These are phyloP conservation scores for Ilex paraguariensis DNA, from an alignment of 305 asterid species.

Conservation along the genomic window DNA sequence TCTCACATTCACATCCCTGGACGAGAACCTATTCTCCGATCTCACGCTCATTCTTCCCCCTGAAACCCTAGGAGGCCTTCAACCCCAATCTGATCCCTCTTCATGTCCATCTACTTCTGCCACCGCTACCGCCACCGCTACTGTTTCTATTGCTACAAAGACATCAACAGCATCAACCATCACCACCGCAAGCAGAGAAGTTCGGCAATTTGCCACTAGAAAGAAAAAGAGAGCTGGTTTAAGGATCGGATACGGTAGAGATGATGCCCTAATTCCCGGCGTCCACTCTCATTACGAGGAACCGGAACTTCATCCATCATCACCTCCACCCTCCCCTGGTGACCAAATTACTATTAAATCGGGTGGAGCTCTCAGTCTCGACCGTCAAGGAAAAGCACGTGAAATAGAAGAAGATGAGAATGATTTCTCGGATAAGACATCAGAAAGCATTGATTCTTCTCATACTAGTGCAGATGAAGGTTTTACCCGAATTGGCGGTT, in stretches of 20 bases:
- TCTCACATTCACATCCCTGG: constrained; percentile 23
- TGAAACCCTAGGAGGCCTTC: constrained; percentile 4
- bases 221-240: constrained; percentile 36
- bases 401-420: not conserved
- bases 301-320: not conserved
- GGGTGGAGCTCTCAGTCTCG: no score
- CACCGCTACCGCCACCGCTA: not conserved
- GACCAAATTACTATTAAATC: no score
- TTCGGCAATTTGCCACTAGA: constrained; percentile 24
- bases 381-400: no score
- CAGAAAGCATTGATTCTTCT: not conserved
- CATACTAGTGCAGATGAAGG: not conserved
- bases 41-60: constrained; percentile 27
- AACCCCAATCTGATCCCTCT: not conserved
- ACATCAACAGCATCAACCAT: constrained; percentile 4
- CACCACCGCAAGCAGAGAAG: not conserved
- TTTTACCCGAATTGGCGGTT: not conserved
- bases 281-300: not conserved
- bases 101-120: not conserved
- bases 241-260: constrained; percentile 49
- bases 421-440: not conserved
- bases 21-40: constrained; percentile 47
- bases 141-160: not conserved
- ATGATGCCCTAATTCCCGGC: constrained; percentile 5
- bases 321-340: no score